These are phyloP conservation scores for Aphanomyces cochlioides DNA, from an alignment of 352 stramenopile species.

Conservation along the genomic window DNA sequence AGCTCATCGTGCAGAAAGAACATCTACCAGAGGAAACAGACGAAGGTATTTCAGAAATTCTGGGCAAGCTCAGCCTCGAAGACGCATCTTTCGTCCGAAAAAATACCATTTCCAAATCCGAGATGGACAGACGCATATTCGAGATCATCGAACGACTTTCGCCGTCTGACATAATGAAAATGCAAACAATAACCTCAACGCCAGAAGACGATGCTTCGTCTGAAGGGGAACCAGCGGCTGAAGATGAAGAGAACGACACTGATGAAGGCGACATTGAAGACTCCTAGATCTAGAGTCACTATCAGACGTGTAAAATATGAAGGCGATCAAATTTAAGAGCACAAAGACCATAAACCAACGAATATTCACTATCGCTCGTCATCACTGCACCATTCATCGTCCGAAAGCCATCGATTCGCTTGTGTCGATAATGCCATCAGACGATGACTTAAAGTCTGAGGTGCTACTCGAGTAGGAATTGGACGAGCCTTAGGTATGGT, in stretches of 20 bases:
- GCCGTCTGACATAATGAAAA: not conserved
- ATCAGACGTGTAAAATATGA: conserved; percentile 11
- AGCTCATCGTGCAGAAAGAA: conserved; percentile 52
- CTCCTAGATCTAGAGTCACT: not conserved
- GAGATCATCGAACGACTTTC: conserved; percentile 2
- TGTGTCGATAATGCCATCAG: not conserved
- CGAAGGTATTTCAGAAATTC: not conserved
- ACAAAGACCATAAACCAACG: not conserved
- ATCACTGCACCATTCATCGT: not conserved
- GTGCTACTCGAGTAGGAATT: not conserved
- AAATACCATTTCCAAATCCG: conserved; percentile 6
- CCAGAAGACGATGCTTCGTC: conserved; percentile 26
- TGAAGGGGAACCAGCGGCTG: conserved; percentile 21
- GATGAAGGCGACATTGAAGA: conserved; percentile 23
- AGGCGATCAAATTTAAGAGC: conserved; percentile 21
- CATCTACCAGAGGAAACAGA: not conserved
- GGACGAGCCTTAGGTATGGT: not conserved
- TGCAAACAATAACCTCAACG: not conserved
- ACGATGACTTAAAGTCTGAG: not conserved
- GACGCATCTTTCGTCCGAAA: conserved; percentile 4
- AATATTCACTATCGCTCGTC: not conserved
- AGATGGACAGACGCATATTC: conserved; percentile 1
- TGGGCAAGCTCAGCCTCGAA: conserved; percentile 19
- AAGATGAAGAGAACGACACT: conserved; percentile 27
- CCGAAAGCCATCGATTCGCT: conserved; percentile 2